Base-by-base conservation (phyloP, 2,329 filamentous ascomycete genomes). In the Daldinia eschscholtzii region DNA sequence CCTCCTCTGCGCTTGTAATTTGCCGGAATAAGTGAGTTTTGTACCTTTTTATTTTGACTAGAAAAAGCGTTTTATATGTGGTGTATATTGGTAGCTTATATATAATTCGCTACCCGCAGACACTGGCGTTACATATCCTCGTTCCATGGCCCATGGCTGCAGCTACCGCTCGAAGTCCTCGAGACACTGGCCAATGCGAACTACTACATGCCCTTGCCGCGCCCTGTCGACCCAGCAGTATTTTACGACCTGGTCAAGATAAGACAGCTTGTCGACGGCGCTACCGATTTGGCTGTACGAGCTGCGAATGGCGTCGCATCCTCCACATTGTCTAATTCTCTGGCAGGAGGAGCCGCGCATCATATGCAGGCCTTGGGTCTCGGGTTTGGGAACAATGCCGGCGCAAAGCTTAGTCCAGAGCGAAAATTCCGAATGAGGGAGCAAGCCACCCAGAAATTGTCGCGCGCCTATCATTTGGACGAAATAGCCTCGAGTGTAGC, bases 191-290 rank as follows among this genome's bases (percentile, higher is more conserved):
- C 92, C 61, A 89, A 93, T 81, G 89, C 89, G 78, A 96, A 95
- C 81, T 94, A 91, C 82, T 90, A 91, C 71, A 89, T 91, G 72
- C 91, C 91, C 15, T 88, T 90, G 30, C 93, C 93, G 9, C 91
- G 88, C 65, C 90, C 92, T 55, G 89, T 96, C 77, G 92, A 96
- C 78, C 91, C 92, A 10, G 91, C 91, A 68, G 88, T 93, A 70
- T 92, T 96, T 81, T 96, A 92, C 81, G 93, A 97, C 80, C 82
- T 96, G 53, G 86, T 94, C 79, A 95, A 94, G 82, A 93, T 97
- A 77, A 88, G 93, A 69, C 87, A 89, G 56, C 87, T 92, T 37
- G 91, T 96, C 61, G 93, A 96, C 72, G 92, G 94, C 77, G 92
- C 93, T 20, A 92, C 92, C 5, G 89, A 90, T 73, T 87, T 95